Percentiles rank a stretch among this genome's conserved stretches.
phyloP scores from a whole-genome alignment of 805 yeast species.

The Wickerhamomyces mucosus region DNA sequence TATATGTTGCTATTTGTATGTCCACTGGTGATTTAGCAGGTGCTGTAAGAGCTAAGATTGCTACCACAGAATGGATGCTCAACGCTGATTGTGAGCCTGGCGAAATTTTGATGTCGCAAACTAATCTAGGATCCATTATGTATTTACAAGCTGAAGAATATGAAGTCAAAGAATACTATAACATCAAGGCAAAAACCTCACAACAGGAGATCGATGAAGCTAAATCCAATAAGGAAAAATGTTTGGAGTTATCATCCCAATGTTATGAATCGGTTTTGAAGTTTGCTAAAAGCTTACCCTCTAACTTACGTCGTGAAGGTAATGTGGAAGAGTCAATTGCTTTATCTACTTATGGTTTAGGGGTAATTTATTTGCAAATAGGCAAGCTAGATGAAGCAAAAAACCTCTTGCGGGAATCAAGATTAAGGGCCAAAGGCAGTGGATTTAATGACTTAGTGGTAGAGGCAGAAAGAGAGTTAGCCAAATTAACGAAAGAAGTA shows the following conservation, averaged over 20 bases:
- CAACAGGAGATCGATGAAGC: constrained; percentile 16
- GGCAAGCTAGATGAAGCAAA: constrained; percentile 50
- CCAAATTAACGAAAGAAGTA: constrained; percentile 32
- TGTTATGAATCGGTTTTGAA: constrained; percentile 36
- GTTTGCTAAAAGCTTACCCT: constrained; percentile 31
- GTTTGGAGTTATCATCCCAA: constrained; percentile 25
- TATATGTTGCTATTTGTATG: constrained; percentile 62
- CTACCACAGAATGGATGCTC: constrained; percentile 67
- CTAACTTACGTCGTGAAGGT: constrained; percentile 23
- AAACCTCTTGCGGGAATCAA: constrained; percentile 54
- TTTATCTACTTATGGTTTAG: constrained; percentile 75
- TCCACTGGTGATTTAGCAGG: constrained; percentile 56
- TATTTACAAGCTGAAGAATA: constrained; percentile 59
- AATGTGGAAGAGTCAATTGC: constrained; percentile 61
- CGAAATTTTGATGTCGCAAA: constrained; percentile 53
- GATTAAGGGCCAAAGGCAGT: constrained; percentile 58
- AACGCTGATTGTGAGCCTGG: constrained; percentile 58
- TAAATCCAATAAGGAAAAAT: constrained; percentile 18
- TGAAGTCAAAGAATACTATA: constrained; percentile 37
- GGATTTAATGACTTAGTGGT: constrained; percentile 52
- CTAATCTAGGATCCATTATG: constrained; percentile 60
- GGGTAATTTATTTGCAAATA: constrained; percentile 62
- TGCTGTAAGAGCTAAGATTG: constrained; percentile 51
- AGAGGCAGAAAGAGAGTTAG: constrained; percentile 60
- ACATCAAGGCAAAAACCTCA: constrained; percentile 19